Base-by-base conservation (phyloP, 192 early-diverging fungal species). In the Entophlyctis helioformis region DNA sequence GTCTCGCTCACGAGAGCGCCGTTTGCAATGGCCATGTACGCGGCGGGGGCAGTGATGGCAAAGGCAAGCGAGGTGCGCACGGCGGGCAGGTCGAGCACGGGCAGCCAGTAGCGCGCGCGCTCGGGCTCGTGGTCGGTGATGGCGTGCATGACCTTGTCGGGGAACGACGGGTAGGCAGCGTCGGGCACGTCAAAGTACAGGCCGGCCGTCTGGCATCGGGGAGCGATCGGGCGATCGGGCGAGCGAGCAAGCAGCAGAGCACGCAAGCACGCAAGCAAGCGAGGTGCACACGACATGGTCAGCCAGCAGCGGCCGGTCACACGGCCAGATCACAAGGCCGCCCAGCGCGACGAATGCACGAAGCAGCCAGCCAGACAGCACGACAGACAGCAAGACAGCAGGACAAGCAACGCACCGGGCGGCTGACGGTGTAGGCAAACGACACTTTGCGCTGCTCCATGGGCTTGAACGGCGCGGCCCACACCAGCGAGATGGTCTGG, bases 31-130 rank as follows among this genome's bases (percentile, higher is more conserved):
- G 68, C 62, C 11, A 42, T 56, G 27, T 58, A 56, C 23, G 54
- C 28, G 20, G 45, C 50, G 3, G 61, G 48, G 35, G 66, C 66
- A 22, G 69, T 74, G 15, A 74, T 51, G 41, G 22, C 32, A 51
- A 63, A 74, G 15, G 51, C 52, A 12, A 64, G 37, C 12, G 57
- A 48, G 15, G 72, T 72, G 13, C 72, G 41, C 7, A 71, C 68
- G 3, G 56, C 40, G 1, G 72, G 72, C 28, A 51, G 63, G 39
- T 74, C 72, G 13, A 16, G 39, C 18, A 8, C 57, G 0, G 72
- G 57, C 1, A 74, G 51, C 72, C 72, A 74, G 57, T 74, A 72
- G 10, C 72, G 57, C 5, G 63, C 63, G 3, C 68, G 54, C 34
- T 60, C 62, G 1, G 62, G 34, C 42, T 71, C 72, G 35, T 67